These are phyloP conservation scores for Staphylotrichum tortipilum DNA, from an alignment of 495 filamentous ascomycete genomes.

Conservation along the genomic window DNA sequence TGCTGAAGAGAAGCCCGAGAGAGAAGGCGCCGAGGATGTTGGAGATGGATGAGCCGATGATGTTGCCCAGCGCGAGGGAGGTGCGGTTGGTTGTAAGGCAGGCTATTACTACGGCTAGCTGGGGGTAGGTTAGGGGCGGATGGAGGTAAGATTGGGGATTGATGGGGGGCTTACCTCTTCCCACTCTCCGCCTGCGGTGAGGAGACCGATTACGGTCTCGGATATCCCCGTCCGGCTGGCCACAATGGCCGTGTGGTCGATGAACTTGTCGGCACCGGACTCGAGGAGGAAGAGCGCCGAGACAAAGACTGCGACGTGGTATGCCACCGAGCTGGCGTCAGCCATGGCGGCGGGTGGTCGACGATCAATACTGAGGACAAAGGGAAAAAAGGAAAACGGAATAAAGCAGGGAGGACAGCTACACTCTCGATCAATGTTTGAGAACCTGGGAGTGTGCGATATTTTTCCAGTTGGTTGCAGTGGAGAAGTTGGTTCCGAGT, in stretches of 20 bases:
- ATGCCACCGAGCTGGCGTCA: too few species aligned
- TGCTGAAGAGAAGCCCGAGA: slow-evolving; percentile 39
- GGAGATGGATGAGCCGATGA: slow-evolving; percentile 47
- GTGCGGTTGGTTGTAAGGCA: slow-evolving; percentile 36
- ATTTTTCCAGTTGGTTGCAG: too few species aligned
- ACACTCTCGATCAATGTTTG: too few species aligned
- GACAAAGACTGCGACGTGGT: slow-evolving; percentile 19
- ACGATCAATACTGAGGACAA: too few species aligned
- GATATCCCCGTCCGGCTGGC: slow-evolving; percentile 40
- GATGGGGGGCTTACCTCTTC: slow-evolving; percentile 37
- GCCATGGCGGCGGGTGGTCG: too few species aligned
- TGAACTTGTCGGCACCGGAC: slow-evolving; percentile 41
- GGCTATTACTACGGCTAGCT: slow-evolving; percentile 48
- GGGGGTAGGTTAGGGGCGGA: too few species aligned
- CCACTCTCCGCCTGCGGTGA: slow-evolving; percentile 50
- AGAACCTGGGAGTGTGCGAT: too few species aligned
- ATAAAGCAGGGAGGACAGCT: too few species aligned
- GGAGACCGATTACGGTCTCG: slow-evolving; percentile 40
- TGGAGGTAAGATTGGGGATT: too few species aligned
- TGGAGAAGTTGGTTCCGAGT: too few species aligned
- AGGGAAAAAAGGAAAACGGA: too few species aligned
- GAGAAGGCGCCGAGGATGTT: slow-evolving; percentile 52
- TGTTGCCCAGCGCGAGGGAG: slow-evolving; percentile 49
- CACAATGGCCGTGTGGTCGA: slow-evolving; percentile 45
- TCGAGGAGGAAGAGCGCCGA: slow-evolving; percentile 37